Evolutionary conservation across 768 basidiomycete species (phyloP), one percentile per base, ranked within the genome.

Genomic region (Russula sp.): DNA sequence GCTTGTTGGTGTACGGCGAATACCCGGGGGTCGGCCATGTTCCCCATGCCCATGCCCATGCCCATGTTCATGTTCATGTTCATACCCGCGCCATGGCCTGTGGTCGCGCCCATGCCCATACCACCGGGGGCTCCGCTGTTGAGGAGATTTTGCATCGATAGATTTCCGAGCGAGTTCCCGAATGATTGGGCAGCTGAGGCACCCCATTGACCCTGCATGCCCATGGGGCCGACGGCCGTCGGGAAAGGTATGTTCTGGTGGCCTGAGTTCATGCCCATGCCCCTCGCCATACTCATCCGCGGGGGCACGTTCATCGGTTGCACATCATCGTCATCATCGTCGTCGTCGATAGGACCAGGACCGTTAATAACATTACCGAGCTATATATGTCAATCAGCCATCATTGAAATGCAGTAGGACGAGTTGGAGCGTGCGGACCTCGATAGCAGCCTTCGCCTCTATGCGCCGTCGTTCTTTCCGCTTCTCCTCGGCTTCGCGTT

Each of bases 321-420:
- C 50, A 65, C 67, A 10, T 71, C 75, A 45, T 73, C 73, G 51
- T 75, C 72, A 34, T 52, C 61, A 9, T 51, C 56, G 14, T 58
- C 49, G 8, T 75, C 72, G 6, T 82, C 74, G 45, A 84, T 70
- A 2, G 88, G 86, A 18, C 83, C 85, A 38, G 78, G 83, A 7
- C 91, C 89, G 70, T 93, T 91, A 68, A 93, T 83, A 50, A 90
- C 86, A 64, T 91, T 90, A n/a, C 92, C 90, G 42, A 93, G 83
- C 92, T 93, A 68, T 5, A 68, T 5, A 16, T 20, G 52, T 38
- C 47, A 0, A 36, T 58, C 35, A 20, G 47, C 11, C 29, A 29
- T 20, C 45, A 10, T 11, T 3, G 20, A 41, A 8, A 25, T 38
- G 8, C 1, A 29, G 20, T 7, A 48, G 51, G 59, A 56, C n/a